Conservation (phyloP, 2,329 filamentous ascomycete species). For the Teratosphaeriaceae sp. region DNA sequence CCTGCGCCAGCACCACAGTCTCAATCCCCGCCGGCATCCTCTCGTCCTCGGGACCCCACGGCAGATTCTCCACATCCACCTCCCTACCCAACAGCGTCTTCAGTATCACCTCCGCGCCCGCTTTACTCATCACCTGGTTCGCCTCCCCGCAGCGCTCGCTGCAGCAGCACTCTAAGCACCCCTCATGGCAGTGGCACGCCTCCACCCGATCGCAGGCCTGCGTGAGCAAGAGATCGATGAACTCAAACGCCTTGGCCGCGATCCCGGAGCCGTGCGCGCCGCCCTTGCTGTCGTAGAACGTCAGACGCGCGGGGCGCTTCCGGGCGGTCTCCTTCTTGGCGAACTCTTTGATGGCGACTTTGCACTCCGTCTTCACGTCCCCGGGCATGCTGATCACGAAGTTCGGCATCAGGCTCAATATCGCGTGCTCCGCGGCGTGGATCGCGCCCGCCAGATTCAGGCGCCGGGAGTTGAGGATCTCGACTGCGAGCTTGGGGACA, state of each 20-base stretch:
- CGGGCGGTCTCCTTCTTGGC: constrained; percentile 60
- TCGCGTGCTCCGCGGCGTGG: constrained; percentile 88
- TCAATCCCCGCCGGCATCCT: constrained; percentile 65
- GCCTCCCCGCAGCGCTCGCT: constrained; percentile 76
- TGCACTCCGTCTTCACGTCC: constrained; percentile 92
- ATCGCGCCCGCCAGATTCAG: constrained; percentile 85
- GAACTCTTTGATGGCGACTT: constrained; percentile 82
- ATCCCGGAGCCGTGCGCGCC: constrained; percentile 78
- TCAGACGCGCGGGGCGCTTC: constrained; percentile 80
- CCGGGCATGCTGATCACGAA: constrained; percentile 86
- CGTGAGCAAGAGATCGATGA: constrained; percentile 68
- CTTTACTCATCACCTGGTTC: constrained; percentile 92
- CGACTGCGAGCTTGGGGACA: constrained; percentile 69
- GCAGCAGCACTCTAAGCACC: constrained; percentile 86
- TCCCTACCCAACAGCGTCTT: constrained; percentile 67
- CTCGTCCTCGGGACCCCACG: constrained; percentile 72
- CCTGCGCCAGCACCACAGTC: constrained; percentile 68
- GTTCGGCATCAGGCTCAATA: constrained; percentile 80
- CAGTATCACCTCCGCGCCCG: constrained; percentile 74
- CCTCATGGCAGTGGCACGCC: constrained; percentile 67
- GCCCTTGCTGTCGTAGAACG: constrained; percentile 93
- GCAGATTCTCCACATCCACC: constrained; percentile 76
- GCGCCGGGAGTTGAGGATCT: constrained; percentile 65
- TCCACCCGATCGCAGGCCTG: constrained; percentile 73
- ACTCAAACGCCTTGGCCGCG: constrained; percentile 88